Base-by-base conservation (phyloP, 768 basidiomycete genomes). In the Lyophyllum decastes region DNA sequence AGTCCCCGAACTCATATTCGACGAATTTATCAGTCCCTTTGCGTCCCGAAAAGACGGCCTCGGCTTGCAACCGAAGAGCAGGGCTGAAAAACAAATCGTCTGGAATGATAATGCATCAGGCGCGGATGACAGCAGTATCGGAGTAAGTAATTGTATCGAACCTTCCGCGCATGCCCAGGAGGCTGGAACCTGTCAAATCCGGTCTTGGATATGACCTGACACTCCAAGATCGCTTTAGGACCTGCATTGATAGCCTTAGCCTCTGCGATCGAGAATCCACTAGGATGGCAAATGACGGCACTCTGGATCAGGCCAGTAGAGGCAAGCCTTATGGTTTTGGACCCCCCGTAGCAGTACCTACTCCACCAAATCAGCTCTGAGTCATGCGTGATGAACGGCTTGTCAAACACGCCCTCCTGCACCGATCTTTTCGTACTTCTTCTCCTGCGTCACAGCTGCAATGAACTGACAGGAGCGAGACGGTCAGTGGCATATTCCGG, bases 401-500 rank as follows among this genome's bases (percentile, higher is more conserved):
- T 7, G 27, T 49, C 22, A 22, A 25, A 64, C 68, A 43, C 54
- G 77, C 73, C 77, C 77, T 3, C 76, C 69, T 21, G 71, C 72
- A 8, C 78, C 78, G n/a, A 78, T 38, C 54, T 76, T 76, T 33
- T 72, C 70, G 53, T 78, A 80, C 21, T 70, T 62, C 61, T 74
- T 77, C 59, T 76, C 72, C 35, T 67, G 67, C 50, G 72, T 62
- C 26, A 80, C 56, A 16, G 69, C 60, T 21, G 61, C 41, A 25
- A 78, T 69, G 61, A 78, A 76, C 77, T 78, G 33, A 24, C 38
- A 24, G 44, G 35, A 49, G 12, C 30, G 9, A 22, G 34, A 21
- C 19, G 45, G 34, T 52, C 19, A 4, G 30, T 30, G 30, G 55
- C 33, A 4, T 12, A 26, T 10, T 22, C 4, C 27, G 8, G 11